Evolutionary conservation across 306 rosid genomes (phyloP).

Genomic region (Dryas octopetala): DNA sequence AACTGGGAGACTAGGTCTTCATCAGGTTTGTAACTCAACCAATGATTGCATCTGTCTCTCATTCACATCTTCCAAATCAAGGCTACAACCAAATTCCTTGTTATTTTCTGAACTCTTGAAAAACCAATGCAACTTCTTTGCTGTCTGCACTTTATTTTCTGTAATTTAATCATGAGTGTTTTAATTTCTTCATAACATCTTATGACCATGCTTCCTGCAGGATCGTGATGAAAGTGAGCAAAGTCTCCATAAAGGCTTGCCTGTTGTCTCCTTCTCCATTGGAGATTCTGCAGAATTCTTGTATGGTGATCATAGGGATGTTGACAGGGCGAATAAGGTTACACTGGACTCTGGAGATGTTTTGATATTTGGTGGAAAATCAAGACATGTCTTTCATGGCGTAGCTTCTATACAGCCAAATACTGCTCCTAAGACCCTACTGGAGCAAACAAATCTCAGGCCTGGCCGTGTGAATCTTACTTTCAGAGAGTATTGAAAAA

Average conservation of each 20-base stretch:
- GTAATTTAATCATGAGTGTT: neutral
- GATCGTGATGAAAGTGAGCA: slow-evolving; percentile 73
- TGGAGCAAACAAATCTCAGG: slow-evolving; percentile 45
- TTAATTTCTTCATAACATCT: slow-evolving; percentile 1
- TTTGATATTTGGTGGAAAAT: slow-evolving; percentile 72
- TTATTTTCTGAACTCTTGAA: neutral
- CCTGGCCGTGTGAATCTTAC: slow-evolving; percentile 81
- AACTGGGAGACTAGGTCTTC: slow-evolving; percentile 72
- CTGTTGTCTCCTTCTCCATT: slow-evolving; percentile 83
- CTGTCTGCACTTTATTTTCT: neutral
- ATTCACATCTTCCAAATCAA: neutral
- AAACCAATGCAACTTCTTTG: neutral
- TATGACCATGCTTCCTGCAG: slow-evolving; percentile 21
- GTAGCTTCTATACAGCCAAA: slow-evolving; percentile 40
- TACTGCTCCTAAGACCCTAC: slow-evolving; percentile 53
- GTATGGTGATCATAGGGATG: slow-evolving; percentile 48
- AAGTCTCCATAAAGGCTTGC: slow-evolving; percentile 42
- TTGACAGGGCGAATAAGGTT: slow-evolving; percentile 39
- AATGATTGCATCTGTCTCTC: too few species aligned
- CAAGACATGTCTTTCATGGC: slow-evolving; percentile 73
- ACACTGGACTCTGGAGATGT: slow-evolving; percentile 73
- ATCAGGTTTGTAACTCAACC: slow-evolving; percentile 47
- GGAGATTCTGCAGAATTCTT: slow-evolving; percentile 76
- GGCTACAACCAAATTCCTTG: neutral
- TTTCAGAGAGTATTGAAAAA: slow-evolving; percentile 52